Percentiles rank a stretch among this genome's conserved stretches.
phyloP scores from a whole-genome alignment of 345 rosid species.

The Euphorbia peplus region DNA sequence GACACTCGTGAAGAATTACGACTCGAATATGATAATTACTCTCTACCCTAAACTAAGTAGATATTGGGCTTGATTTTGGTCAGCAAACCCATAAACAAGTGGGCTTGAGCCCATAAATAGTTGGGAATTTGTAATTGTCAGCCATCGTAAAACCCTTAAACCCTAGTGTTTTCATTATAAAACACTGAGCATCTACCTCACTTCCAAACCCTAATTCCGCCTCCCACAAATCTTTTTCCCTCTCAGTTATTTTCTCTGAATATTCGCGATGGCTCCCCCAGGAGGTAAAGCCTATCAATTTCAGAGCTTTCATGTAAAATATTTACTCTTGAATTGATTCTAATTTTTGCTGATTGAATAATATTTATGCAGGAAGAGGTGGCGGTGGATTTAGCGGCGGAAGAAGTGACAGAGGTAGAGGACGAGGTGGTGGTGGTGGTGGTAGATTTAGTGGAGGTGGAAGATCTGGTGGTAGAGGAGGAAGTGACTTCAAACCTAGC shows the following conservation, averaged over 20 bases:
- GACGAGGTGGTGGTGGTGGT: slow-evolving; percentile 36
- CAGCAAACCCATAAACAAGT: too few species aligned
- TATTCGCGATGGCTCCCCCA: background rate
- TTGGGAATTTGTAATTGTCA: too few species aligned
- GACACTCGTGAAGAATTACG: too few species aligned
- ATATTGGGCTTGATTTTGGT: too few species aligned
- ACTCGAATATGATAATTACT: too few species aligned
- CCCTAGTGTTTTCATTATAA: too few species aligned
- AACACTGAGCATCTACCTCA: too few species aligned
- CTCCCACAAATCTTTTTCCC: background rate
- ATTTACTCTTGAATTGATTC: background rate
- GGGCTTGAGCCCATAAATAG: too few species aligned
- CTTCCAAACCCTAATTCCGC: background rate
- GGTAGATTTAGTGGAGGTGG: slow-evolving; percentile 37
- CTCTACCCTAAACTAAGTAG: too few species aligned
- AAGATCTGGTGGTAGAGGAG: slow-evolving; percentile 43
- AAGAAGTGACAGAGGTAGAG: slow-evolving; percentile 25
- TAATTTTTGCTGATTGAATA: background rate
- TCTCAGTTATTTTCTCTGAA: background rate
- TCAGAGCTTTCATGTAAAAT: too few species aligned
- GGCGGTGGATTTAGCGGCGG: slow-evolving; percentile 33
- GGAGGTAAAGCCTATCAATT: background rate
- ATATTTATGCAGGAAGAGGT: slow-evolving; percentile 10
- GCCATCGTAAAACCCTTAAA: too few species aligned
- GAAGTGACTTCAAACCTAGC: slow-evolving; percentile 34